A percentile compares a stretch with the other conserved stretches of the same genome.
phyloP scores from a whole-genome alignment of 495 filamentous ascomycete species.

The Staphylotrichum tortipilum region DNA sequence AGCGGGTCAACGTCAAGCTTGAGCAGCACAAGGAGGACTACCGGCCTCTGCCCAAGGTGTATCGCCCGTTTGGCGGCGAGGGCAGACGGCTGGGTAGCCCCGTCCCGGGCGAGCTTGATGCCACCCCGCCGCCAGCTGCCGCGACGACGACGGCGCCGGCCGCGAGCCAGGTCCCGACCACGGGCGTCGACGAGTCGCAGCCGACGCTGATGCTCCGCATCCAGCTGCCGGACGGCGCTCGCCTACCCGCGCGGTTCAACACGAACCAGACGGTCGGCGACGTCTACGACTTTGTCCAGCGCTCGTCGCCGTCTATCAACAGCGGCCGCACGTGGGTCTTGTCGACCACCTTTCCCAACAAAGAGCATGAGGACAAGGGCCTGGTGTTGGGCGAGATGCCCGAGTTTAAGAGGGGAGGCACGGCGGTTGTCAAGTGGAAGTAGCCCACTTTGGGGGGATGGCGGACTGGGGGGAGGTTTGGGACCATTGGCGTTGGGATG shows the following conservation, averaged over 20 bases:
- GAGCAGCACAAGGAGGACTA: conserved; percentile 83
- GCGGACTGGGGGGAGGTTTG: not conserved
- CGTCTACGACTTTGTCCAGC: conserved; percentile 75
- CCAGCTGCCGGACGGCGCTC: conserved; percentile 81
- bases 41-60: conserved; percentile 69
- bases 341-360: conserved; percentile 94
- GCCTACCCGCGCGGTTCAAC: conserved; percentile 83
- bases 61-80: conserved; percentile 73
- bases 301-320: conserved; percentile 52
- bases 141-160: conserved; percentile 32
- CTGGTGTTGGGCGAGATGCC: conserved; percentile 64
- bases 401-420: conserved; percentile 73
- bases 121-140: conserved; percentile 27
- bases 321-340: conserved; percentile 62
- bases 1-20: conserved; percentile 85
- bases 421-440: conserved; percentile 80
- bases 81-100: conserved; percentile 90
- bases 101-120: conserved; percentile 54
- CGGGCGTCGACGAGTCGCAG: conserved; percentile 62
- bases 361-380: conserved; percentile 71
- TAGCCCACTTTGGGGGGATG: not conserved
- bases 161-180: conserved; percentile 30
- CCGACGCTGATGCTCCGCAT: conserved; percentile 77
- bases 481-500: not conserved
- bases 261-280: conserved; percentile 83